Base-by-base conservation (phyloP, 768 basidiomycete species). In the Tulasnella sp. region DNA sequence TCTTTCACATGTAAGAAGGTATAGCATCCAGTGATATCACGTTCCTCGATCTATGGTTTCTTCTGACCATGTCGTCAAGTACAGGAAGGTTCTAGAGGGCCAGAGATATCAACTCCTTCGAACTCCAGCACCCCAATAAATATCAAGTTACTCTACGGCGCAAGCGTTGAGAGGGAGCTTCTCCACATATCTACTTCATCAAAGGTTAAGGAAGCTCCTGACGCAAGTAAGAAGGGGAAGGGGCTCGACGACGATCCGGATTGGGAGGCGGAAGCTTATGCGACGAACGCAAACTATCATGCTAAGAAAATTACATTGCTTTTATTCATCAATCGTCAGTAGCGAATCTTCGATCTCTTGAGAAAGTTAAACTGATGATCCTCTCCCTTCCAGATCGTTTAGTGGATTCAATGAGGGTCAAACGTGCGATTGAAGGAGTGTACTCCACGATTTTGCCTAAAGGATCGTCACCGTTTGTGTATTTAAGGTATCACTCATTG, bases 1-100 rank as follows among this genome's bases (percentile, higher is more conserved):
- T 78, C 92, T 0, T 94, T 97, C 72, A 75, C 82, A 0, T 97
- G 93, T 76, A 93, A 88, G 70, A 98, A 97, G 80, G 91, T 85
- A 49, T 48, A 65, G 53, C 15, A 17, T 45, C 50, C 41, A 21
- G 34, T 22, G 15, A 48, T 7, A 22, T n/a, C 9, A 60, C 42
- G 9, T 43, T 7, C 24, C 12, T 43, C 15, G n/a, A 22, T 25
- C 3, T 21, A 15, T 38, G 31, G 10, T 52, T 69, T 27, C 66
- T 54, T 12, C n/a, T 24, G 15, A n/a, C 22, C 41, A 19, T 10
- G 34, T 24, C 11, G 15, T 25, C 46, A 8, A 10, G 4, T 56
- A 2, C 57, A 94, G 92, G 78, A 77, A 4, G 86, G 87, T 24
- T 82, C 83, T 1, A 67, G 80, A 12, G 73, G 83, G 10, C 89